Percentiles rank a stretch among this genome's conserved stretches.
Evolutionary conservation across 73 alveolate species (phyloP).

Genomic region (Halteria grandinella): DNA sequence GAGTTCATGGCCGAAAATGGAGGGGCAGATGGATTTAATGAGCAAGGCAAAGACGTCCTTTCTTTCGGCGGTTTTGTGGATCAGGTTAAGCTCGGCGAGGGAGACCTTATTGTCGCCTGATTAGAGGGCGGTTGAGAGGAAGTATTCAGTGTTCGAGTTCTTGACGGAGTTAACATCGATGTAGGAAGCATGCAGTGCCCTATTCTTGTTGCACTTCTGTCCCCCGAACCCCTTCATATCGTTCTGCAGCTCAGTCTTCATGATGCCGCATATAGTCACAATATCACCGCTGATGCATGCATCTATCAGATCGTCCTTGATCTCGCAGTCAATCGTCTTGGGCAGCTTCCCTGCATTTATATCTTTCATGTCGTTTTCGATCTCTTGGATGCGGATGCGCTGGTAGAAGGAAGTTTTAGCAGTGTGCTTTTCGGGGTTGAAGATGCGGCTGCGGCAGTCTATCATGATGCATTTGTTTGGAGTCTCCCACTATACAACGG

Average conservation of each 20-base stretch:
- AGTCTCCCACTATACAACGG: constrained; percentile 65
- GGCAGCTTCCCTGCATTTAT: constrained; percentile 80
- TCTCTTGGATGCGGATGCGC: constrained; percentile 69
- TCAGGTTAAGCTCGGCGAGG: constrained; percentile 58
- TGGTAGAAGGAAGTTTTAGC: constrained; percentile 68
- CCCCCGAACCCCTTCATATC: constrained; percentile 65
- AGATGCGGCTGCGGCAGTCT: constrained; percentile 62
- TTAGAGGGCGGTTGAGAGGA: constrained; percentile 31
- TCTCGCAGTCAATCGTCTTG: constrained; percentile 78
- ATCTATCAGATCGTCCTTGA: constrained; percentile 77
- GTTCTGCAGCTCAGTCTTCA: constrained; percentile 71
- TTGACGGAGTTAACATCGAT: constrained; percentile 70
- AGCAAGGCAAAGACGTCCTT: constrained; percentile 66
- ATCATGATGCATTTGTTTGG: constrained; percentile 67
- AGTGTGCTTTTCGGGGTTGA: constrained; percentile 67
- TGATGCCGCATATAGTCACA: constrained; percentile 78
- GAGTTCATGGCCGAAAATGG: constrained; percentile 87
- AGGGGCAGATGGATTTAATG: constrained; percentile 78
- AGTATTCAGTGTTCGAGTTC: constrained; percentile 56
- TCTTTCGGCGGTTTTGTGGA: constrained; percentile 61
- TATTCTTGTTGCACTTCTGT: constrained; percentile 57
- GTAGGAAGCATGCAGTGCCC: constrained; percentile 72
- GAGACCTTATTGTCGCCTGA: constrained; percentile 38
- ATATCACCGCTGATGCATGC: constrained; percentile 84
- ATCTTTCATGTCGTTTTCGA: constrained; percentile 70